Conservation (phyloP, 768 basidiomycete species). For the Fomitopsis serialis region DNA sequence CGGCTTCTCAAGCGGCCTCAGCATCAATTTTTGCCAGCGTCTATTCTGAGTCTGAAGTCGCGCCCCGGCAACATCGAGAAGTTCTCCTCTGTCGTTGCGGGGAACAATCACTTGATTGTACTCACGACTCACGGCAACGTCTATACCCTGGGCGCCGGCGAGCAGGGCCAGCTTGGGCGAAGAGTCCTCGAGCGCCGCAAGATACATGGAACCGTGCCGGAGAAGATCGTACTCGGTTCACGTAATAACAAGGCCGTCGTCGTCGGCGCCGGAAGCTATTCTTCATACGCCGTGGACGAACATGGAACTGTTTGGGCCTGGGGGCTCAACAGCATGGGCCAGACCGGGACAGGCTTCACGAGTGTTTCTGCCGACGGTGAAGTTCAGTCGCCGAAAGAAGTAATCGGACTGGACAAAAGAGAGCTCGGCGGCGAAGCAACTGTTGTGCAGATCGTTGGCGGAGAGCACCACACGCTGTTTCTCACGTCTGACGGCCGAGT, state of each 20-base stretch:
- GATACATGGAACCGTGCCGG: conserved; percentile 85
- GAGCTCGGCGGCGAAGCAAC: conserved; percentile 49
- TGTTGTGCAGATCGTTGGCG: conserved; percentile 72
- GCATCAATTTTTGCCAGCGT: conserved; percentile 64
- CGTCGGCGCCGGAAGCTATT: conserved; percentile 78
- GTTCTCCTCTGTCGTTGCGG: conserved; percentile 71
- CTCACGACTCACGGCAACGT: conserved; percentile 85
- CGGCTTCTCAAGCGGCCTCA: conserved; percentile 69
- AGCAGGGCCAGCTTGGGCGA: conserved; percentile 88
- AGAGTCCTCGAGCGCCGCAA: conserved; percentile 85
- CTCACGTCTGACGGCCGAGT: conserved; percentile 79
- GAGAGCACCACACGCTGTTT: conserved; percentile 90
- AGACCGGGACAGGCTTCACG: conserved; percentile 57
- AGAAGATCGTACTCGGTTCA: conserved; percentile 72
- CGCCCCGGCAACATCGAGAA: conserved; percentile 66
- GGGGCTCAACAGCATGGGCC: conserved; percentile 93
- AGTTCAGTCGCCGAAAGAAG: conserved; percentile 58
- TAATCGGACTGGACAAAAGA: conserved; percentile 57
- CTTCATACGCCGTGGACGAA: conserved; percentile 88
- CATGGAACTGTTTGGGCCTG: conserved; percentile 85
- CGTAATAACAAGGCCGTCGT: conserved; percentile 59
- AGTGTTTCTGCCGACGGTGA: conserved; percentile 43
- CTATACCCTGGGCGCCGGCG: conserved; percentile 87
- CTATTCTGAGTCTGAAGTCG: conserved; percentile 51
- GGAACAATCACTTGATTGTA: conserved; percentile 86